Evolutionary conservation across 768 basidiomycete species (phyloP).

Genomic region (Serendipita indica): DNA sequence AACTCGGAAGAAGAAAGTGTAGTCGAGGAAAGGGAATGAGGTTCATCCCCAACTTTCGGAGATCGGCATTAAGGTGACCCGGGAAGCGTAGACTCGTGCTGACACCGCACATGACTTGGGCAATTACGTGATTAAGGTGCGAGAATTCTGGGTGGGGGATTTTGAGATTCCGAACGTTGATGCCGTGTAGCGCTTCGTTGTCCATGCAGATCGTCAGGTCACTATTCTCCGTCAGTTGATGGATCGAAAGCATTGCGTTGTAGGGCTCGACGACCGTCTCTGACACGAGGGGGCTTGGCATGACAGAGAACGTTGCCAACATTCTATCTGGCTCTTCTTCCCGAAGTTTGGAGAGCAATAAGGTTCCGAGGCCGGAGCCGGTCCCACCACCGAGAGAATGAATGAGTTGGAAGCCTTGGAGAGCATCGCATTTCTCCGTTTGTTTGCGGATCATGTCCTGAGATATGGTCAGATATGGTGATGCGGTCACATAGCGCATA

Average conservation of each 20-base stretch:
- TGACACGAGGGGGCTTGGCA: conserved; percentile 40
- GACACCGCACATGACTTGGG: conserved; percentile 88
- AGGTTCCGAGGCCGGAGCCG: conserved; percentile 56
- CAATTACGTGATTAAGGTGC: conserved; percentile 59
- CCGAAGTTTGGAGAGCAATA: conserved; percentile 66
- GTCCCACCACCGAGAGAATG: conserved; percentile 80
- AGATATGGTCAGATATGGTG: neutral
- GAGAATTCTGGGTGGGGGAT: conserved; percentile 46
- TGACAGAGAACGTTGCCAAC: conserved; percentile 37
- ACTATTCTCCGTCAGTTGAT: conserved; percentile 80
- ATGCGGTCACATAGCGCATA: conserved; percentile 20
- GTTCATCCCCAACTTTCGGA: conserved; percentile 86
- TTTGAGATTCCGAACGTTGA: conserved; percentile 50
- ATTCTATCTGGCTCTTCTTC: conserved; percentile 47
- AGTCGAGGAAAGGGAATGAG: conserved; percentile 95
- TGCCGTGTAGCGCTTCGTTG: conserved; percentile 79
- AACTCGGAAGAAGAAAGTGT: conserved; percentile 93
- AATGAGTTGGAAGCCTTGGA: conserved; percentile 83
- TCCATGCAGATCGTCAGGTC: conserved; percentile 77
- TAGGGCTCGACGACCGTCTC: conserved; percentile 60
- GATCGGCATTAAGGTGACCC: conserved; percentile 83
- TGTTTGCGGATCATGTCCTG: conserved; percentile 68
- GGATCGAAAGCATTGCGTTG: conserved; percentile 68
- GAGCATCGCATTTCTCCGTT: conserved; percentile 63
- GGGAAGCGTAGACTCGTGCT: conserved; percentile 87